Conservation (phyloP, 345 rosid species). For the Camelina laxa region DNA sequence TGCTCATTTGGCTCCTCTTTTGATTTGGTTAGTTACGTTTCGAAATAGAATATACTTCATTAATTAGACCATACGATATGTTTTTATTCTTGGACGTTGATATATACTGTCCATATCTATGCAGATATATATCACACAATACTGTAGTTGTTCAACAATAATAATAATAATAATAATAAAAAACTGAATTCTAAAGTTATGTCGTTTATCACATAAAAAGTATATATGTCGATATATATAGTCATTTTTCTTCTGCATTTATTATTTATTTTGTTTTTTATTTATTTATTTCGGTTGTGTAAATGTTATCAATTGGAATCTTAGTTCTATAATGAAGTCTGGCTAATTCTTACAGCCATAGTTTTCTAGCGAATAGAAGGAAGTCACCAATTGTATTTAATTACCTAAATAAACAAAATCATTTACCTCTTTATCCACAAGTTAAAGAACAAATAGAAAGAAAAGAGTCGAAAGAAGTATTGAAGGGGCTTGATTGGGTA, state of each 20-base stretch:
- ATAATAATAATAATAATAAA: background rate
- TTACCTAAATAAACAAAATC: background rate
- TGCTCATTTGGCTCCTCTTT: conserved; percentile 16
- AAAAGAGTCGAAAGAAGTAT: conserved; percentile 11
- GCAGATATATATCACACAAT: background rate
- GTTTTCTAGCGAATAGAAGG: conserved; percentile 4
- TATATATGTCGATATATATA: background rate
- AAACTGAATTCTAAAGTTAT: background rate
- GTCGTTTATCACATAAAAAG: too few relatives aligned
- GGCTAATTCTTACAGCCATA: background rate
- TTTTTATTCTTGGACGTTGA: background rate
- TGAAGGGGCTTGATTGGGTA: conserved; percentile 25
- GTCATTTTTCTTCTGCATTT: background rate
- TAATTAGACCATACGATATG: background rate
- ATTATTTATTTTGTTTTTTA: background rate
- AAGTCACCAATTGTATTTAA: conserved; percentile 8
- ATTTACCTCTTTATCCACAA: conserved; percentile 13
- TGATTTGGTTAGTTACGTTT: background rate
- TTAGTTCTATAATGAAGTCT: background rate
- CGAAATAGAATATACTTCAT: background rate
- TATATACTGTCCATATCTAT: background rate
- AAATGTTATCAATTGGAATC: background rate
- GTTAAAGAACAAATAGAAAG: background rate
- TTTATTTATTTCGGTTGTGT: background rate
- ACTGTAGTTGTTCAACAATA: background rate